Conservation (phyloP, 2,329 filamentous ascomycete genomes). For the Claviceps humidiphila region DNA sequence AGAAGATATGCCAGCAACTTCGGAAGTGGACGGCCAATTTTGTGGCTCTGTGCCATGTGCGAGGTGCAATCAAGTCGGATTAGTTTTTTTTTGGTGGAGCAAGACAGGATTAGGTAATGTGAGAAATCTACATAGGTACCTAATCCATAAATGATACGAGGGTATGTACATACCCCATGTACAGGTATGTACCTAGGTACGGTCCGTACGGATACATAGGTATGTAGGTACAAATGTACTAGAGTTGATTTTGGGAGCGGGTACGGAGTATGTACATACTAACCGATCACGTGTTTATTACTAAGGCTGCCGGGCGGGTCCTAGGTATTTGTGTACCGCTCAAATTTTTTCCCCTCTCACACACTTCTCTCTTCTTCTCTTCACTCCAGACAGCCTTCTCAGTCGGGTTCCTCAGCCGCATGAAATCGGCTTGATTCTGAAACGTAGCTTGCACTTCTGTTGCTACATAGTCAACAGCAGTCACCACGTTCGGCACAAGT, state of each 20-base stretch:
- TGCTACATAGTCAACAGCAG: background rate
- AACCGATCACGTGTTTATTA: no score
- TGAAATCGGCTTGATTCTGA: background rate
- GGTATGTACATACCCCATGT: no score
- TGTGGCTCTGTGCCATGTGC: background rate
- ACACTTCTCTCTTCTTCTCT: background rate
- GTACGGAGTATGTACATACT: no score
- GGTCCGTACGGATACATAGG: no score
- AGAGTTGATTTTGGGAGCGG: no score
- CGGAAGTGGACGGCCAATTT: background rate
- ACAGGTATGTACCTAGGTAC: no score
- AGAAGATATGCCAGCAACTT: background rate
- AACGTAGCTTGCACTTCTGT: background rate
- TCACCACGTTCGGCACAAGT: background rate
- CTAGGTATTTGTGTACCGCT: no score
- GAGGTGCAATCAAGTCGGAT: background rate
- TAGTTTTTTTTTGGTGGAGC: slow-evolving; percentile 2
- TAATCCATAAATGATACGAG: no score
- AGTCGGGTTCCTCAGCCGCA: background rate
- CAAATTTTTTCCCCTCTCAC: no score
- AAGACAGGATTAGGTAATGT: background rate
- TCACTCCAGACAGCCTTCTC: background rate
- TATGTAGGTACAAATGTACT: no score
- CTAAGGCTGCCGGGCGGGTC: no score
- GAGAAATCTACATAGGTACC: no score